Percentiles rank a stretch among this genome's conserved stretches.
Conservation (phyloP, 2,329 filamentous ascomycete species). For the Diaporthe sp. region DNA sequence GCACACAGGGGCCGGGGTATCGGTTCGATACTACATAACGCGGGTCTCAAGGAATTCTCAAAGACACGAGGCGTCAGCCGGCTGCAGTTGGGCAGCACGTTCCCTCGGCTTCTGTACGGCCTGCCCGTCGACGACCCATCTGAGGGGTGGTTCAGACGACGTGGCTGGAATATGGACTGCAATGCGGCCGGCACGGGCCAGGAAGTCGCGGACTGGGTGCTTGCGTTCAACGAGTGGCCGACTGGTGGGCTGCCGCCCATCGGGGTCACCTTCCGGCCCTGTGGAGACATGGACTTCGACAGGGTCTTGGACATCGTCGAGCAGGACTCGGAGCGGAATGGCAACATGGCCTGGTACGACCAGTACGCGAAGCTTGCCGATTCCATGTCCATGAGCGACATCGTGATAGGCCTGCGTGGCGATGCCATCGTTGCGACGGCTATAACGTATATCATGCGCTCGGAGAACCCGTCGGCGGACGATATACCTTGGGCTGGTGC, state of each 20-base stretch:
- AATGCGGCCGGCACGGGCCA: constrained; percentile 62
- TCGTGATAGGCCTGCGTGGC: constrained; percentile 67
- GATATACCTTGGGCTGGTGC: constrained; percentile 70
- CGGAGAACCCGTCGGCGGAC: constrained; percentile 60
- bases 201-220: constrained; percentile 67
- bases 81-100: constrained; percentile 70
- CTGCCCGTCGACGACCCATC: constrained; percentile 59
- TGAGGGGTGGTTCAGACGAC: constrained; percentile 67
- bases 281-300: constrained; percentile 61
- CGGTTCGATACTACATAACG: constrained; percentile 66
- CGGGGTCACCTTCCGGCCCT: constrained; percentile 60
- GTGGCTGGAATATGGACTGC: constrained; percentile 66
- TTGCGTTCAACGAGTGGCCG: constrained; percentile 66
- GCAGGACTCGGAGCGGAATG: constrained; percentile 60
- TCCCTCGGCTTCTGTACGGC: constrained; percentile 70
- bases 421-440: constrained; percentile 66
- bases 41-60: constrained; percentile 64
- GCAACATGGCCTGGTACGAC: constrained; percentile 71
- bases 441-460: constrained; percentile 65
- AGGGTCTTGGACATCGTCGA: constrained; percentile 65
- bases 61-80: constrained; percentile 66
- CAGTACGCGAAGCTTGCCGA: constrained; percentile 68
- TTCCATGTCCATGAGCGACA: constrained; percentile 63
- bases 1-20: constrained; percentile 64
- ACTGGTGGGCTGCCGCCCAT: constrained; percentile 55